Evolutionary conservation across 768 basidiomycete genomes (phyloP).

Genomic region (Boletellus ananas): DNA sequence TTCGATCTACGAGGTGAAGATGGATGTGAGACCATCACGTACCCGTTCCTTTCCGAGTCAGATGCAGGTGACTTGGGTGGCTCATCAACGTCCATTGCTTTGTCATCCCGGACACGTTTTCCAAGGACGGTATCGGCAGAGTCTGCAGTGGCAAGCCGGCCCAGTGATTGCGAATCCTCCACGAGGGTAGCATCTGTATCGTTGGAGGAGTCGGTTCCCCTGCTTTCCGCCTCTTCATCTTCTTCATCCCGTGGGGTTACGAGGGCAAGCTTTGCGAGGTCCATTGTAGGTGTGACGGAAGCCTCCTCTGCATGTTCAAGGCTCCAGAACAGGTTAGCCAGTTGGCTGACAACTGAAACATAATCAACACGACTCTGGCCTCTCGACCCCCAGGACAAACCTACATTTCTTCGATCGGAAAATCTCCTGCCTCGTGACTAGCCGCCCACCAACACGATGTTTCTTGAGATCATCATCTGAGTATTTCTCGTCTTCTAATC

Average conservation of each 20-base stretch:
- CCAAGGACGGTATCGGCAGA: conserved; percentile 60
- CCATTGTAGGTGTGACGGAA: conserved; percentile 78
- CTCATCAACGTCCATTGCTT: conserved; percentile 55
- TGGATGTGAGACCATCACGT: conserved; percentile 38
- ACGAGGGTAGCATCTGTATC: conserved; percentile 88
- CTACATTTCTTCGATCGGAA: conserved; percentile 81
- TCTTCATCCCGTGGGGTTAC: conserved; percentile 90
- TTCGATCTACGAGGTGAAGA: conserved; percentile 35
- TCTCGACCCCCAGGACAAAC: conserved; percentile 20
- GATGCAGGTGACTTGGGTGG: conserved; percentile 28
- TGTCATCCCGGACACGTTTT: conserved; percentile 57
- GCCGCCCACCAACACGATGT: conserved; percentile 83
- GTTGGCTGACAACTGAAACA: conserved; percentile 67
- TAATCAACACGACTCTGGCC: conserved; percentile 9
- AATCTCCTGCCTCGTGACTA: conserved; percentile 79
- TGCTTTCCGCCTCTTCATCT: conserved; percentile 70
- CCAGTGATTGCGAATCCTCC: conserved; percentile 54
- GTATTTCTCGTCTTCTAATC: conserved; percentile 63
- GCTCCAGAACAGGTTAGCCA: conserved; percentile 74
- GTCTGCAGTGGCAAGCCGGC: conserved; percentile 18
- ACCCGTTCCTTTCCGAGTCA: conserved; percentile 42
- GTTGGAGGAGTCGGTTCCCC: conserved; percentile 76
- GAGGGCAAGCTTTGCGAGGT: conserved; percentile 87
- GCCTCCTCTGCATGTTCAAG: conserved; percentile 62
- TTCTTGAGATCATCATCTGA: conserved; percentile 78